Percentiles rank a stretch among this genome's conserved stretches.
These are phyloP conservation scores for Jatropha multifida DNA, from an alignment of 441 rosid species.

Conservation along the genomic window DNA sequence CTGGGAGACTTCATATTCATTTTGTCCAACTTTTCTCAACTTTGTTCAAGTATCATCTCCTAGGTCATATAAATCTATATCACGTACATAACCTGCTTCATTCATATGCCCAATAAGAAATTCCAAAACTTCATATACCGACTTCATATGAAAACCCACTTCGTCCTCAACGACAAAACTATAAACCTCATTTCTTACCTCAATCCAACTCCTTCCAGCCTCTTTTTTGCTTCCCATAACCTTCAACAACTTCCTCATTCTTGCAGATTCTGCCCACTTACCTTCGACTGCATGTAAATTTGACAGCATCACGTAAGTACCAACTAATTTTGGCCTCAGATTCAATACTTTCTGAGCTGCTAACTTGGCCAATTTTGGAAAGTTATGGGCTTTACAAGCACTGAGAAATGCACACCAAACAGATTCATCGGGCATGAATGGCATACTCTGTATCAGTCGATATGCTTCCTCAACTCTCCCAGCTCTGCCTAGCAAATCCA, in stretches of 20 bases:
- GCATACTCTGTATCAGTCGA: constrained; percentile 64
- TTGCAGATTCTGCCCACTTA: constrained; percentile 68
- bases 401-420: constrained; percentile 84
- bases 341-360: constrained; percentile 63
- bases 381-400: constrained; percentile 70
- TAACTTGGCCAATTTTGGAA: constrained; percentile 51
- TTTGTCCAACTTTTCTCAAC: not conserved
- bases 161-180: constrained; percentile 61
- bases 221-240: constrained; percentile 65
- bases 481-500: constrained; percentile 88
- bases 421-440: constrained; percentile 70
- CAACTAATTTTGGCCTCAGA: constrained; percentile 58
- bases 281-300: constrained; percentile 81
- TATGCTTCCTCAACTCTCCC: constrained; percentile 85
- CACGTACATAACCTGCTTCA: constrained; percentile 54
- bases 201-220: constrained; percentile 86
- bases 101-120: constrained; percentile 51
- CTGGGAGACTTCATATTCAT: not conserved
- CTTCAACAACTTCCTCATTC: constrained; percentile 63
- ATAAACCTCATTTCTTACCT: constrained; percentile 52
- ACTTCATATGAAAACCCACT: constrained; percentile 36
- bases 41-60: constrained; percentile 36
- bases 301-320: constrained; percentile 69
- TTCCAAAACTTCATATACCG: constrained; percentile 47
- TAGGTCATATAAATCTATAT: constrained; percentile 44